Evolutionary conservation across 768 basidiomycete species (phyloP), one percentile per base, ranked within the genome.

Genomic region (Lentinula detonsa): DNA sequence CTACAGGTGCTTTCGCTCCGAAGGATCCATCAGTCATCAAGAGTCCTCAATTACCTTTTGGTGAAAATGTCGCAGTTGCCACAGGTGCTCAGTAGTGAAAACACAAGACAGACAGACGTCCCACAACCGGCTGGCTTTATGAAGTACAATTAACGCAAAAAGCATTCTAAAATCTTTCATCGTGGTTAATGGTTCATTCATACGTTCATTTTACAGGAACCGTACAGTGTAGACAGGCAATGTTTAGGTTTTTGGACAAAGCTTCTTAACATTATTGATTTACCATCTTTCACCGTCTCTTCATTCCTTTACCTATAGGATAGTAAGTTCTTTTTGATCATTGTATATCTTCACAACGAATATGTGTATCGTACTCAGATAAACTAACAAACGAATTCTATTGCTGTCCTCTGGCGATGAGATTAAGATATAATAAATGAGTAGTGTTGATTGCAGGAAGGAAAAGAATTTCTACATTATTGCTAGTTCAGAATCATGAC

Each of bases 21-120:
- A 79, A 80, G 66, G 78, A 83, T 50, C 70, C 70, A n/a, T 62
- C 74, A 45, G 77, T 79, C 61, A 73, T 85, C 73, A 86, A 84
- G 70, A 74, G 84, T 42, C 81, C 86, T 63, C 84, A 85, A 69
- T 69, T 85, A 59, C 78, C 85, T 16, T 83, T 85, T 64, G 80
- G 79, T 63, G 87, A 90, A 70, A 85, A 81, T 65, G 77, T 83
- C 51, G 75, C 81, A 46, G 76, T 87, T 61, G 76, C 80, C 53
- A 76, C 85, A 57, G 75, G 76, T 54, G 78, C 75, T 33, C 78
- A 73, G 59, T 60, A 63, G 52, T 21, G 21, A n/a, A 11, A 48
- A 48, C 28, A 48, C 46, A 48, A 48, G 46, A 48, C 46, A 43
- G 42, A n/a, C 42, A n/a, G 42, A 28, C 46, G 46, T 43, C 34